phyloP scores from a whole-genome alignment of 352 stramenopile genomes.

The Pythium aristosporum region DNA sequence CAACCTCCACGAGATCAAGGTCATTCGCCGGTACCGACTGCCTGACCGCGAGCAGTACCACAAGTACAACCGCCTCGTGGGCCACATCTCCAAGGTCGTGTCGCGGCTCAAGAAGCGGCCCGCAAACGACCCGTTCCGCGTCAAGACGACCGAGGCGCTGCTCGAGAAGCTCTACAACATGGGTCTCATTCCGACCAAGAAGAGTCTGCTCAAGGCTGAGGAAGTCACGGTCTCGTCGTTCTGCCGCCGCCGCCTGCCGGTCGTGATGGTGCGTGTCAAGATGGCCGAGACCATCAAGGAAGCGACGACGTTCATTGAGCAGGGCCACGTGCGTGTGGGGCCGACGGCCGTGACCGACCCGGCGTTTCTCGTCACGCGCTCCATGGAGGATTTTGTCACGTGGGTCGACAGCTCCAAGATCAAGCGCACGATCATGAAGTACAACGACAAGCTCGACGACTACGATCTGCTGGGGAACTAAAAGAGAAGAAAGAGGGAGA shows the following conservation, averaged over 20 bases:
- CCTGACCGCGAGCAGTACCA: constrained; percentile 98
- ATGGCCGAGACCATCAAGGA: constrained; percentile 99
- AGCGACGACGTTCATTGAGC: constrained; percentile 97
- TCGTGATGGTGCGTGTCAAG: constrained; percentile 99
- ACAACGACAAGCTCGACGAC: constrained; percentile 99
- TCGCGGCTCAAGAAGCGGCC: constrained; percentile 95
- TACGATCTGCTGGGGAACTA: constrained; percentile 98
- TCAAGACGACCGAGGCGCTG: constrained; percentile 96
- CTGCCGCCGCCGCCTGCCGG: constrained; percentile 94
- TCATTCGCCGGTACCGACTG: constrained; percentile 97
- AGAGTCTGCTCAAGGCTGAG: constrained; percentile 96
- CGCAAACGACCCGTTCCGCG: constrained; percentile 93
- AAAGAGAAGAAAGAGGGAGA: background rate
- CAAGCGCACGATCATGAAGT: constrained; percentile 97
- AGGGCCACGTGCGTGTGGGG: constrained; percentile 95
- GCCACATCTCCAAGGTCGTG: constrained; percentile 93
- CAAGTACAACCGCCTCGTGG: constrained; percentile 98
- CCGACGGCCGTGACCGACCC: constrained; percentile 94
- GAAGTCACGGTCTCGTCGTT: constrained; percentile 95
- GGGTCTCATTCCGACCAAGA: constrained; percentile 96
- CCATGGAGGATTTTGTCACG: constrained; percentile 99
- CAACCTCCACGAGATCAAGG: constrained; percentile 98
- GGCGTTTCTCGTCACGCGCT: constrained; percentile 96
- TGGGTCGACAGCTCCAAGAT: constrained; percentile 99
- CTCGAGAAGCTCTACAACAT: constrained; percentile 98